Evolutionary conservation across 805 yeast genomes (phyloP).

Genomic region (Candida fluviatilis): DNA sequence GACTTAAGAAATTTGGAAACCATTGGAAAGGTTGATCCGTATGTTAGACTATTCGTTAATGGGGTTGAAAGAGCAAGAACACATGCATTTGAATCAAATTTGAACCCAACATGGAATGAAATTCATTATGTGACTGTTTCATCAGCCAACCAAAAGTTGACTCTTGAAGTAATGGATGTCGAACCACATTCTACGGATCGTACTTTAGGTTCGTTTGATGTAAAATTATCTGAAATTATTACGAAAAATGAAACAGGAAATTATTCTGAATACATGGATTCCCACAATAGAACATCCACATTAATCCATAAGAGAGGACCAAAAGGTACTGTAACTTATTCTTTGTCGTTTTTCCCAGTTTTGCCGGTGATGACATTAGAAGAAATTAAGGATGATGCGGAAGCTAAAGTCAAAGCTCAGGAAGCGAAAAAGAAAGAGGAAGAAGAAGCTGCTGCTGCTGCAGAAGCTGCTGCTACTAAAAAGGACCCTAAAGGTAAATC

Average conservation of each 20-base stretch:
- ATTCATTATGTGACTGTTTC: slow-evolving; percentile 77
- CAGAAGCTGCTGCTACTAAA: slow-evolving; percentile 11
- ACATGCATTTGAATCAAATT: slow-evolving; percentile 55
- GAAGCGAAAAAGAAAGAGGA: slow-evolving; percentile 32
- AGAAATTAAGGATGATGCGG: slow-evolving; percentile 58
- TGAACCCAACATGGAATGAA: slow-evolving; percentile 84
- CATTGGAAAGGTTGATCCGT: slow-evolving; percentile 91
- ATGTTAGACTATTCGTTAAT: slow-evolving; percentile 73
- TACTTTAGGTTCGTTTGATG: slow-evolving; percentile 76
- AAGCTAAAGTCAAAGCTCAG: slow-evolving; percentile 29
- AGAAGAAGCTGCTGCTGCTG: slow-evolving; percentile 28
- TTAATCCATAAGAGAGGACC: slow-evolving; percentile 76
- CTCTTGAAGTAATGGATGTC: slow-evolving; percentile 90
- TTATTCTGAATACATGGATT: slow-evolving; percentile 54
- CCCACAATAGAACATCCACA: slow-evolving; percentile 54
- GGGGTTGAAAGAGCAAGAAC: slow-evolving; percentile 79
- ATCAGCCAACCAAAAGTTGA: slow-evolving; percentile 74
- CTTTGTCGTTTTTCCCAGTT: slow-evolving; percentile 78
- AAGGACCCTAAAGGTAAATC: slow-evolving; percentile 5
- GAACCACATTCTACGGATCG: slow-evolving; percentile 78
- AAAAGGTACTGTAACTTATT: slow-evolving; percentile 73
- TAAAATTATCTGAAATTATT: slow-evolving; percentile 64
- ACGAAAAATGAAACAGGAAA: slow-evolving; percentile 61
- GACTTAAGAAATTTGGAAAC: slow-evolving; percentile 81
- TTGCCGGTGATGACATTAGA: slow-evolving; percentile 74